These are phyloP conservation scores for Colletotrichum graminicola DNA, from an alignment of 2,329 filamentous ascomycete genomes.

Conservation along the genomic window DNA sequence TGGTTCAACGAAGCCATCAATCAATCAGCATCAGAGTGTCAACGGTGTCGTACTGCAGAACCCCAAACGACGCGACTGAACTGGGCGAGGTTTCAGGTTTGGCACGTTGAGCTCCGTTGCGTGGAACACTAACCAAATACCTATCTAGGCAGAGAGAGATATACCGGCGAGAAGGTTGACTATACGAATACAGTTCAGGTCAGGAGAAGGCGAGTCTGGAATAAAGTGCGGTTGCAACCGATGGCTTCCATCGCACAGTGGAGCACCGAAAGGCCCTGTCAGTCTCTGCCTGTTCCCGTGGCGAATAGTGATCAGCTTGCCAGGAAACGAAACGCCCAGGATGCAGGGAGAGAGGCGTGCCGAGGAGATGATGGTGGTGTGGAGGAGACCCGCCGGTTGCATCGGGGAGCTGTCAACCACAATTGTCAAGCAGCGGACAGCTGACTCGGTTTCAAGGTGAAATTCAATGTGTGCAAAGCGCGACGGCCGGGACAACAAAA, in stretches of 20 bases:
- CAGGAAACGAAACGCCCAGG: slow-evolving; percentile 34
- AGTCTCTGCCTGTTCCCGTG: background rate
- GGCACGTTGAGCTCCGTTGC: slow-evolving; percentile 6
- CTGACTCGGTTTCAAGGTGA: background rate
- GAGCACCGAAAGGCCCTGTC: slow-evolving; percentile 12
- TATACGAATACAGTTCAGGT: slow-evolving; percentile 1
- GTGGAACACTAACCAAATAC: background rate
- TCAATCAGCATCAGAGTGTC: background rate
- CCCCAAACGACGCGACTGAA: slow-evolving; percentile 27
- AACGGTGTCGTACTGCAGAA: slow-evolving; percentile 34
- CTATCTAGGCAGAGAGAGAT: background rate
- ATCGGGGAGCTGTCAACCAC: background rate
- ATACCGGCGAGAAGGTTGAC: background rate
- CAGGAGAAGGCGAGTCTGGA: slow-evolving; percentile 35
- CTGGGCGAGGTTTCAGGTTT: slow-evolving; percentile 31
- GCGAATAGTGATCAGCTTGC: slow-evolving; percentile 29
- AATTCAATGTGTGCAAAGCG: background rate
- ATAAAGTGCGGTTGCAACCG: slow-evolving; percentile 34
- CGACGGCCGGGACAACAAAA: too few relatives aligned
- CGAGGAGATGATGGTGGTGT: slow-evolving; percentile 9
- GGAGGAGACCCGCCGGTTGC: slow-evolving; percentile 12
- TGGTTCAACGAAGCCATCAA: background rate
- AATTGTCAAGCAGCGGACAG: background rate
- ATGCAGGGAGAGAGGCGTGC: slow-evolving; percentile 28
- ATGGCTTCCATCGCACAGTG: slow-evolving; percentile 22